phyloP scores from a whole-genome alignment of 2,329 filamentous ascomycete genomes.

The Monosporascus sp. region DNA sequence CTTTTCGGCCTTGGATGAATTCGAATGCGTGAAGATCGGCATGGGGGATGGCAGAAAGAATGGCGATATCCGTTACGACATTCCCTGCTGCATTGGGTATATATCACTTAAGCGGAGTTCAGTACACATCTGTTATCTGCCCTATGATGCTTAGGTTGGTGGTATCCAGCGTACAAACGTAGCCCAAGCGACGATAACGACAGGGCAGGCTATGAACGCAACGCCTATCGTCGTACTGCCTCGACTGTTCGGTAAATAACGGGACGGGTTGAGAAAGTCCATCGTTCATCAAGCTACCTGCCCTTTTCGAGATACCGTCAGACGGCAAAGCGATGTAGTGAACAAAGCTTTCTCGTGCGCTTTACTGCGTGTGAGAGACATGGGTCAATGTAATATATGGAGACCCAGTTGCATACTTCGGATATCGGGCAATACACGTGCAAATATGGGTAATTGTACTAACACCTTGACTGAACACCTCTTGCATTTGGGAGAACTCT shows the following conservation, averaged over 20 bases:
- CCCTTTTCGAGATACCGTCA: no score
- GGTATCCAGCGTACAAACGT: slow-evolving; percentile 25
- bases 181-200: slow-evolving; percentile 21
- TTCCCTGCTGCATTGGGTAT: slow-evolving; percentile 31
- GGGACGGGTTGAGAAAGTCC: neutral
- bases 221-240: slow-evolving; percentile 18
- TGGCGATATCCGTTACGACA: slow-evolving; percentile 31
- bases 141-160: slow-evolving; percentile 24
- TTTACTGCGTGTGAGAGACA: no score
- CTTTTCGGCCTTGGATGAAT: slow-evolving; percentile 29
- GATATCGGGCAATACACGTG: no score
- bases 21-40: slow-evolving; percentile 27
- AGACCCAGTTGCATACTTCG: no score
- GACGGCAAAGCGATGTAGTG: no score
- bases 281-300: neutral
- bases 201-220: slow-evolving; percentile 17
- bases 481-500: no score
- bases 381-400: no score
- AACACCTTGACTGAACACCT: no score
- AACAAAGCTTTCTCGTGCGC: no score
- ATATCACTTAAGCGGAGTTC: neutral
- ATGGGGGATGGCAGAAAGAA: slow-evolving; percentile 31
- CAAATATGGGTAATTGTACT: no score
- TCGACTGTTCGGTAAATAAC: slow-evolving; percentile 12
- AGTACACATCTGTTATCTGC: slow-evolving; percentile 16